These are phyloP conservation scores for Plasmodium knowlesi DNA, from an alignment of 169 alveolate species.

Conservation along the genomic window DNA sequence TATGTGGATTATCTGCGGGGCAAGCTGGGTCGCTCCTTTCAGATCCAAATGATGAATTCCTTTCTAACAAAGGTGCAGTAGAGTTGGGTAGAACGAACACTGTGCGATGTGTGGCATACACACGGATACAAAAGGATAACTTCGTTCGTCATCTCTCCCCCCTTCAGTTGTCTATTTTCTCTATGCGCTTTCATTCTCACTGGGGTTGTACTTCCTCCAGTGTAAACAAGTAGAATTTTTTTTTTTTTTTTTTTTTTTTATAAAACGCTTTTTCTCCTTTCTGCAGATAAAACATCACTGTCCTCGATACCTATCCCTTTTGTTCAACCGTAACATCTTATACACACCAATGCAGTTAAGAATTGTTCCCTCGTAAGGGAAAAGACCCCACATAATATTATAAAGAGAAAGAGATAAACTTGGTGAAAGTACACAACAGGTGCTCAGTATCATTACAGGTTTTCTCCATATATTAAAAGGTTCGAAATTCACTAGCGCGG, in stretches of 20 bases:
- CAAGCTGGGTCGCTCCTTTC: slow-evolving; percentile 25
- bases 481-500: neutral
- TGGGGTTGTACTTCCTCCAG: neutral
- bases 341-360: neutral
- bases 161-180: neutral
- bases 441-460: neutral
- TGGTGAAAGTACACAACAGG: neutral
- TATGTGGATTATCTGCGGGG: slow-evolving; percentile 68
- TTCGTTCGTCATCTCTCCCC: neutral
- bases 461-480: neutral
- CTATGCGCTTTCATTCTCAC: neutral
- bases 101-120: neutral
- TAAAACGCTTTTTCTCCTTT: neutral
- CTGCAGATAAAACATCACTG: neutral
- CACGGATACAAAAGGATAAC: neutral
- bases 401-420: neutral
- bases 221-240: neutral
- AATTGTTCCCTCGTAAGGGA: neutral
- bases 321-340: neutral
- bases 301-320: neutral
- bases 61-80: slow-evolving; percentile 39
- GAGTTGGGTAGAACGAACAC: neutral
- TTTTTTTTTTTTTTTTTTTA: neutral
- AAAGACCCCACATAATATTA: neutral
- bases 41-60: slow-evolving; percentile 51